Conservation (phyloP, 1,284 basidiomycete genomes). For the Boletus semigastroideus region DNA sequence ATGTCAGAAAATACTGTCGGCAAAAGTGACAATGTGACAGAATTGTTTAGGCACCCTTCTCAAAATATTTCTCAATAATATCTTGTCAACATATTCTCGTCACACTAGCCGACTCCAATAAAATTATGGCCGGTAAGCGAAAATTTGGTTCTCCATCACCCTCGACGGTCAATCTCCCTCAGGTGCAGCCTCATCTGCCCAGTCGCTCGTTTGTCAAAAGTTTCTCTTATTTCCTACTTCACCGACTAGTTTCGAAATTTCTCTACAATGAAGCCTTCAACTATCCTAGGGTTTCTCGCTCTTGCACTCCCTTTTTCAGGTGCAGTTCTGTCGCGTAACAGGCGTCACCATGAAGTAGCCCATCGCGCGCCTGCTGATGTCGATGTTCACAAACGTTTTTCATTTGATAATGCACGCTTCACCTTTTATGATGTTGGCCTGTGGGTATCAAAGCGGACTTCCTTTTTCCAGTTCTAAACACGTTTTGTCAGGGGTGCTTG, state of each 20-base stretch:
- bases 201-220: slow-evolving; percentile 30
- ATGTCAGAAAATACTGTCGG: no score
- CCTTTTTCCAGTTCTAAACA: not conserved
- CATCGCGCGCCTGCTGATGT: slow-evolving; percentile 40
- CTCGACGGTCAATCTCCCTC: not conserved
- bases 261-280: slow-evolving; percentile 24
- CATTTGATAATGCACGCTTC: slow-evolving; percentile 35
- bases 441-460: slow-evolving; percentile 38
- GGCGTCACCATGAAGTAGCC: slow-evolving; percentile 45
- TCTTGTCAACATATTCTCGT: not conserved
- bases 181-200: slow-evolving; percentile 16
- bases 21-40: no score
- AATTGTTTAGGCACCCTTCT: no score
- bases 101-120: slow-evolving; percentile 26
- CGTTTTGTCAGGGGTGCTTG: slow-evolving; percentile 49
- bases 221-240: not conserved
- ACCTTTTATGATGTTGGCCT: slow-evolving; percentile 58
- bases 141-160: slow-evolving; percentile 1
- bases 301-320: slow-evolving; percentile 39
- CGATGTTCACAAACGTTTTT: slow-evolving; percentile 36
- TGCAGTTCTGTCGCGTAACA: slow-evolving; percentile 29
- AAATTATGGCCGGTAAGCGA: slow-evolving; percentile 6
- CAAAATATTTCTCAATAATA: not conserved
- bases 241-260: not conserved
- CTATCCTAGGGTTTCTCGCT: slow-evolving; percentile 30